Conservation (phyloP, 176 grass and related monocot species). For the Carex myosuroides region DNA sequence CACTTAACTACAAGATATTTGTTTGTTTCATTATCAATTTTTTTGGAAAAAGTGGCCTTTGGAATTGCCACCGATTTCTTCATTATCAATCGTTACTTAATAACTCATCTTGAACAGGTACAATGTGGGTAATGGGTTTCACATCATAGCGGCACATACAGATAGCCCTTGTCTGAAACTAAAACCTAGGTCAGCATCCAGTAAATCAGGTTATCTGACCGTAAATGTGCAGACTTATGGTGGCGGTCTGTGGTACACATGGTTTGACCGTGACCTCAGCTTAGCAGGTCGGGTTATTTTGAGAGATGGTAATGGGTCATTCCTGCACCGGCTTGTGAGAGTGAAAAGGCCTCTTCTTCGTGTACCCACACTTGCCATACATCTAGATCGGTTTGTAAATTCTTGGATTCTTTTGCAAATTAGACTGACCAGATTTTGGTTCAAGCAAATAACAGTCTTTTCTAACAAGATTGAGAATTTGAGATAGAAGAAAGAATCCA, state of each 20-base stretch:
- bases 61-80: too few relatives aligned
- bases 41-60: too few relatives aligned
- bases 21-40: neutral
- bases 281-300: slow-evolving; percentile 83
- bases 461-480: neutral
- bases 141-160: slow-evolving; percentile 87
- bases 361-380: slow-evolving; percentile 90
- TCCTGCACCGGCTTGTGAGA: slow-evolving; percentile 75
- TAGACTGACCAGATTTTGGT: neutral
- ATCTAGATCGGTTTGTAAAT: slow-evolving; percentile 80
- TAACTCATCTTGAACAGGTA: slow-evolving; percentile 51
- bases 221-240: slow-evolving; percentile 91
- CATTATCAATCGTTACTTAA: neutral
- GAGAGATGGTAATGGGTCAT: slow-evolving; percentile 63
- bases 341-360: slow-evolving; percentile 73
- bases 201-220: slow-evolving; percentile 73
- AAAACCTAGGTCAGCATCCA: slow-evolving; percentile 71
- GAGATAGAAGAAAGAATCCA: neutral
- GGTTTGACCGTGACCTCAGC: slow-evolving; percentile 94
- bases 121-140: slow-evolving; percentile 63
- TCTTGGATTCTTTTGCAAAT: neutral
- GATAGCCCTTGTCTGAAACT: slow-evolving; percentile 96
- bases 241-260: slow-evolving; percentile 79
- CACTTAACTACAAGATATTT: neutral
- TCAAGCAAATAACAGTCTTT: neutral